phyloP scores from a whole-genome alignment of 2,329 filamentous ascomycete genomes.

The Raffaelea arxii region DNA sequence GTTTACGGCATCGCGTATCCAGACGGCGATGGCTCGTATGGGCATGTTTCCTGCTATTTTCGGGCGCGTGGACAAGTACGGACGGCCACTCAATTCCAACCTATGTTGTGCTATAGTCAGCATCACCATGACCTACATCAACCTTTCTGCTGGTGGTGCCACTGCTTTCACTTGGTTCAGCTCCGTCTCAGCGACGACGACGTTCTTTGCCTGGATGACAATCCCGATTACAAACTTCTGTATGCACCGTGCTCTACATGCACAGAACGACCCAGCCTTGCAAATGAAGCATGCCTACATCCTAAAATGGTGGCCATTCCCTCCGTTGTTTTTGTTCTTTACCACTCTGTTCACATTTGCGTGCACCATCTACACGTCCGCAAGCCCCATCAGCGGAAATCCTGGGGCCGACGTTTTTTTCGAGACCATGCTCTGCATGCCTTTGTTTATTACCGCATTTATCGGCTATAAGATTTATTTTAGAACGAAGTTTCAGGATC shows the following conservation, averaged over 20 bases:
- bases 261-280: slow-evolving; percentile 9
- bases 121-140: slow-evolving; percentile 11
- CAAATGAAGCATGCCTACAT: slow-evolving; percentile 6
- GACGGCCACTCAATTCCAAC: slow-evolving; percentile 8
- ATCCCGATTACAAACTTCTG: slow-evolving; percentile 9
- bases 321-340: slow-evolving; percentile 5
- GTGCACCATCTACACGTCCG: slow-evolving; percentile 8
- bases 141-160: slow-evolving; percentile 7
- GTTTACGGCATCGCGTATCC: slow-evolving; percentile 10
- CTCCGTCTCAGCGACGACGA: slow-evolving; percentile 9
- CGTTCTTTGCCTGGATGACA: slow-evolving; percentile 11
- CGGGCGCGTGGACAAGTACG: slow-evolving; percentile 6
- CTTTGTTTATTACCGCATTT: slow-evolving; percentile 6
- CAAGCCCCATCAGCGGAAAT: slow-evolving; percentile 6
- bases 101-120: slow-evolving; percentile 4
- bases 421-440: slow-evolving; percentile 9
- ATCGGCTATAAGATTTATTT: slow-evolving; percentile 10
- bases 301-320: slow-evolving; percentile 6
- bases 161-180: slow-evolving; percentile 10
- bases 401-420: slow-evolving; percentile 7
- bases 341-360: slow-evolving; percentile 7
- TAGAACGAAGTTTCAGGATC: slow-evolving; percentile 8
- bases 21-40: slow-evolving; percentile 11
- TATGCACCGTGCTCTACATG: slow-evolving; percentile 9
- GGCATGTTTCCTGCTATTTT: slow-evolving; percentile 10